Evolutionary conservation across 257 asterid species (phyloP).

Genomic region (Nicotiana sylvestris): DNA sequence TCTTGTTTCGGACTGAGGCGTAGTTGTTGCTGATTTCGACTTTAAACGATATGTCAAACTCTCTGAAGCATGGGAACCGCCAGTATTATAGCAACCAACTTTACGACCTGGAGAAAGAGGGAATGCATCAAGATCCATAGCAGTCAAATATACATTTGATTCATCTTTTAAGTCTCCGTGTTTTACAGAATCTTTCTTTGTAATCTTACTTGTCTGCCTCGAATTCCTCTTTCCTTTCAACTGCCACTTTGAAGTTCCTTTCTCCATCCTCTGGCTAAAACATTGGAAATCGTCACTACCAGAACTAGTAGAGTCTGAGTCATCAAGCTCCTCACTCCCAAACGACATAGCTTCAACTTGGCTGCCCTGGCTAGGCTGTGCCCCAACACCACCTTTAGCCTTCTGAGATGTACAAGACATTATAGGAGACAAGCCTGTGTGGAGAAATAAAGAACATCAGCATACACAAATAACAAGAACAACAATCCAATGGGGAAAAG

Average conservation of each 20-base stretch:
- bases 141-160: conserved; percentile 24
- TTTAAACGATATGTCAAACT: conserved; percentile 9
- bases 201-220: conserved; percentile 43
- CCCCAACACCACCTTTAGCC: conserved; percentile 32
- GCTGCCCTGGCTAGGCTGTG: conserved; percentile 51
- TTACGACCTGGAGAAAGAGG: conserved; percentile 21
- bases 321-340: conserved; percentile 42
- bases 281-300: conserved; percentile 38
- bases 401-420: conserved; percentile 40
- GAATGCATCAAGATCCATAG: conserved; percentile 23
- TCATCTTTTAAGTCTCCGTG: conserved; percentile 29
- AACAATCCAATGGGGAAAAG: neutral
- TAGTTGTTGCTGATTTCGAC: conserved; percentile 28
- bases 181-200: conserved; percentile 16
- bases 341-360: conserved; percentile 39
- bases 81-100: conserved; percentile 26
- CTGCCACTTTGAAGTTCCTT: conserved; percentile 65
- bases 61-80: conserved; percentile 37
- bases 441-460: conserved; percentile 9
- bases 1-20: conserved; percentile 9
- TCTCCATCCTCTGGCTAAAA: conserved; percentile 36
- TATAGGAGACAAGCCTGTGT: conserved; percentile 29
- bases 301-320: conserved; percentile 43
- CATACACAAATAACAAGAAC: neutral
- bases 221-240: conserved; percentile 75